Percentiles rank a stretch among this genome's conserved stretches.
phyloP scores from a whole-genome alignment of 139 green algal genomes.

The Axilococcus clingmanii region DNA sequence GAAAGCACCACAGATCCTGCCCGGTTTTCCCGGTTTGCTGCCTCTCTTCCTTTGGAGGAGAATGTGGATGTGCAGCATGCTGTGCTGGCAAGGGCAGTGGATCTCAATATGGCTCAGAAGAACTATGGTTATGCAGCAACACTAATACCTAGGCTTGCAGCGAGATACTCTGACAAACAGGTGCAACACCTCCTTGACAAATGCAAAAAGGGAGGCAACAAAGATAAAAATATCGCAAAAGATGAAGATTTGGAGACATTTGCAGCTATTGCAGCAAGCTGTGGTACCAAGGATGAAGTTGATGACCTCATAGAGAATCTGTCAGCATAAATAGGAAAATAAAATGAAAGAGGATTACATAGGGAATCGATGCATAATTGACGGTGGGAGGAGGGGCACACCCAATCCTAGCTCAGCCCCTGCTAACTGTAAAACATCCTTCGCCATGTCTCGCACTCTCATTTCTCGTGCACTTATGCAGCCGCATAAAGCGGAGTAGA shows the following conservation, averaged over 20 bases:
- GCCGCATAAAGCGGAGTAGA: constrained; percentile 36
- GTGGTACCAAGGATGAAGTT: constrained; percentile 2
- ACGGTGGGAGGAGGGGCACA: no score
- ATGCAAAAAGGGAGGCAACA: constrained; percentile 1
- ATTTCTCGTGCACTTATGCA: constrained; percentile 32
- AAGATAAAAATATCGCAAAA: constrained; percentile 1
- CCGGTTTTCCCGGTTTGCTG: constrained; percentile 8
- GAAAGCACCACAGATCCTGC: background rate
- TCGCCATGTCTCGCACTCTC: constrained; percentile 28
- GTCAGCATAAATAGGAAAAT: no score
- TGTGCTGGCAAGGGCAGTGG: constrained; percentile 10
- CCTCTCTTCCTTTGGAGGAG: constrained; percentile 8
- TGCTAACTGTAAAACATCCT: constrained; percentile 33
- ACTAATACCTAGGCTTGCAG: constrained; percentile 24
- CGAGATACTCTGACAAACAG: no score
- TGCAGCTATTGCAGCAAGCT: constrained; percentile 7
- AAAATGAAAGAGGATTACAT: no score
- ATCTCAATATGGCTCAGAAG: constrained; percentile 15
- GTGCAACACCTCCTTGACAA: no score
- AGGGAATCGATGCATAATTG: no score
- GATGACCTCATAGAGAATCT: constrained; percentile 19
- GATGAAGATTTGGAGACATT: constrained; percentile 19
- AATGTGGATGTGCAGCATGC: background rate
- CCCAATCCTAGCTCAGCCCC: constrained; percentile 42
- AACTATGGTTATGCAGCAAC: constrained; percentile 11